phyloP scores from a whole-genome alignment of 805 yeast species.

The Barnettozyma siamensis region DNA sequence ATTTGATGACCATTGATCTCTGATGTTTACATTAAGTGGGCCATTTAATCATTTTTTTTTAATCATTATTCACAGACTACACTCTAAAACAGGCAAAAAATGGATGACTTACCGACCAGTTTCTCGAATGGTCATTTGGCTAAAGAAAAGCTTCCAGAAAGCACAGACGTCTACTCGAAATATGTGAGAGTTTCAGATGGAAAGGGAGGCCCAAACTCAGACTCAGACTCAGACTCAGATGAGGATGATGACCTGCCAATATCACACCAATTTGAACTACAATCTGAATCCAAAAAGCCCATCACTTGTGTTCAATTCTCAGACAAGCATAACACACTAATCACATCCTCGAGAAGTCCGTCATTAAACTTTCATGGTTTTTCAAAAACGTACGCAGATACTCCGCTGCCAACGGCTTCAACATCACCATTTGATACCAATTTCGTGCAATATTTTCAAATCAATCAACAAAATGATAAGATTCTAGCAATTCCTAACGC shows the following conservation, averaged over 20 bases:
- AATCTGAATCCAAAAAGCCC: neutral
- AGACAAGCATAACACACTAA: constrained; percentile 23
- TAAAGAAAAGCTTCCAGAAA: neutral
- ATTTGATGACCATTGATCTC: constrained; percentile 2
- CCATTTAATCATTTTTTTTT: no score
- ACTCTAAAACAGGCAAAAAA: no score
- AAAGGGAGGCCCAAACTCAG: constrained; percentile 11
- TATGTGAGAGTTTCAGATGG: constrained; percentile 1
- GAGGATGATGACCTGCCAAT: constrained; percentile 31
- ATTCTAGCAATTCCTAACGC: constrained; percentile 11
- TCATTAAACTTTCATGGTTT: constrained; percentile 29
- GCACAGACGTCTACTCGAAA: neutral
- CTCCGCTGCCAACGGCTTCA: constrained; percentile 9
- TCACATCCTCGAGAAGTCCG: constrained; percentile 24
- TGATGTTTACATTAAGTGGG: no score
- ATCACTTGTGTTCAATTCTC: constrained; percentile 18
- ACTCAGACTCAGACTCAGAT: constrained; percentile 17
- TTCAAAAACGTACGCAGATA: constrained; percentile 25
- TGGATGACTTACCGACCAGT: constrained; percentile 6
- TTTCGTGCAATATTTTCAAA: constrained; percentile 5
- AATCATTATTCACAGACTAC: no score
- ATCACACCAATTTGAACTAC: constrained; percentile 25
- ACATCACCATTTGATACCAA: constrained; percentile 14
- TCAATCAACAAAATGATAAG: constrained; percentile 1
- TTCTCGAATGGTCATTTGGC: no score